Conservation (phyloP, 2,329 filamentous ascomycete genomes). For the Ustilaginoidea virens region DNA sequence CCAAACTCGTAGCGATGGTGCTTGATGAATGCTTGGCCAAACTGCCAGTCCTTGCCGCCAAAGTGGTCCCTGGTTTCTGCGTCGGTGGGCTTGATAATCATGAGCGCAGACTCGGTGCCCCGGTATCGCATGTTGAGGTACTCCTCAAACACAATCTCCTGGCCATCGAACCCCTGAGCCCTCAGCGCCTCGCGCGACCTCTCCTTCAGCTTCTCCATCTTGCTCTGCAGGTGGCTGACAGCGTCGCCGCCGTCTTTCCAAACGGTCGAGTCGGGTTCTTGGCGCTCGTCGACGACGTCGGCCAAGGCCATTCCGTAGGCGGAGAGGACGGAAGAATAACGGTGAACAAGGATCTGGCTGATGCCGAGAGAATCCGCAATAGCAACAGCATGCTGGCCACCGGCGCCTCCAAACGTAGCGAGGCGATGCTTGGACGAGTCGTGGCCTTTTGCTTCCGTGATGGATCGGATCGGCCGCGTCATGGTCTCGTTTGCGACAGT, state of each 20-base stretch:
- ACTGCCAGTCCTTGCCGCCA: conserved; percentile 59
- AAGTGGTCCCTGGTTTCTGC: conserved; percentile 45
- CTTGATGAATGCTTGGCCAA: conserved; percentile 68
- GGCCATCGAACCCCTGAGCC: conserved; percentile 64
- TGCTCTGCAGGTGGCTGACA: conserved; percentile 47
- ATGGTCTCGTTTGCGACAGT: conserved; percentile 22
- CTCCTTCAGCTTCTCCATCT: conserved; percentile 67
- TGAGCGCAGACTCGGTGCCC: conserved; percentile 79
- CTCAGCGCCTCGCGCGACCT: conserved; percentile 52
- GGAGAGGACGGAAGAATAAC: conserved; percentile 28
- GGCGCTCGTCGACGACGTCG: conserved; percentile 46
- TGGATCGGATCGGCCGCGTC: conserved; percentile 18
- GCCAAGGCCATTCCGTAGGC: conserved; percentile 31
- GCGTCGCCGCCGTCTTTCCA: conserved; percentile 44
- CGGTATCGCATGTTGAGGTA: conserved; percentile 91
- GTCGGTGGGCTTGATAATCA: conserved; percentile 62
- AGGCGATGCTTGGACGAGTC: conserved; percentile 19
- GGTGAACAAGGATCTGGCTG: conserved; percentile 24
- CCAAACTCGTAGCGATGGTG: conserved; percentile 90
- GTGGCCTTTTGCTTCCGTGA: conserved; percentile 20
- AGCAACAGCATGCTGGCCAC: conserved; percentile 28
- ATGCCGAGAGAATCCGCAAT: conserved; percentile 28
- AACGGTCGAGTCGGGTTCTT: conserved; percentile 55
- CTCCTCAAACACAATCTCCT: conserved; percentile 70
- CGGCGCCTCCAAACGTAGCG: conserved; percentile 22